Conservation (phyloP, 805 yeast species). For the Yarrowia phangngaensis region DNA sequence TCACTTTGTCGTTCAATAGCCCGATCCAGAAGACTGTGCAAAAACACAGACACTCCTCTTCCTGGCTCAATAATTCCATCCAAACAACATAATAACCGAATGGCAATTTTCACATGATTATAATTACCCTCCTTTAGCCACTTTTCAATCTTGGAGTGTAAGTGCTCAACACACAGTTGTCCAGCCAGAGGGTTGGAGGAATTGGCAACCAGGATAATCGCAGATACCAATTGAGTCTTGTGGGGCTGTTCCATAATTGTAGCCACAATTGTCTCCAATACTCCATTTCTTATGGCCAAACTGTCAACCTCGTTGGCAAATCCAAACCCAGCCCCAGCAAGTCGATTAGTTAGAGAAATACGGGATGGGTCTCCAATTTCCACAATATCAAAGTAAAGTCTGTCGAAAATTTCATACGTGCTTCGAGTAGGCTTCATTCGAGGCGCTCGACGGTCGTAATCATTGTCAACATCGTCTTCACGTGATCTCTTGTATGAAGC, state of each 20-base stretch:
- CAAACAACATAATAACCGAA: conserved; percentile 67
- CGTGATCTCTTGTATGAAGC: too few relatives aligned
- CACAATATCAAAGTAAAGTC: conserved; percentile 44
- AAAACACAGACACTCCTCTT: conserved; percentile 48
- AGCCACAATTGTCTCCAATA: conserved; percentile 63
- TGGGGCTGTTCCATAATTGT: conserved; percentile 86
- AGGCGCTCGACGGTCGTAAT: background rate
- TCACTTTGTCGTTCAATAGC: conserved; percentile 54
- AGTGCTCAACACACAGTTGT: conserved; percentile 60
- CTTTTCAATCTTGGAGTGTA: conserved; percentile 60
- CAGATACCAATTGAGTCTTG: conserved; percentile 68
- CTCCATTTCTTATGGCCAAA: conserved; percentile 57
- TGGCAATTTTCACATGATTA: conserved; percentile 63
- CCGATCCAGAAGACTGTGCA: conserved; percentile 51
- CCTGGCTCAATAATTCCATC: conserved; percentile 54
- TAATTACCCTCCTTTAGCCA: conserved; percentile 50
- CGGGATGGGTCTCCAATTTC: conserved; percentile 58
- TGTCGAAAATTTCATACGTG: conserved; percentile 21
- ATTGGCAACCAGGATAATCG: conserved; percentile 62
- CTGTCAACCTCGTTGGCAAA: conserved; percentile 45
- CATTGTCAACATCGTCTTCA: background rate
- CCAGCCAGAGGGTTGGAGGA: conserved; percentile 63
- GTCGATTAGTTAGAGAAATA: conserved; percentile 31
- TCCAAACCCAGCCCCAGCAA: conserved; percentile 41
- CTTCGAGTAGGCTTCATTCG: background rate